phyloP scores from a whole-genome alignment of 345 rosid species.

The Salix viminalis region DNA sequence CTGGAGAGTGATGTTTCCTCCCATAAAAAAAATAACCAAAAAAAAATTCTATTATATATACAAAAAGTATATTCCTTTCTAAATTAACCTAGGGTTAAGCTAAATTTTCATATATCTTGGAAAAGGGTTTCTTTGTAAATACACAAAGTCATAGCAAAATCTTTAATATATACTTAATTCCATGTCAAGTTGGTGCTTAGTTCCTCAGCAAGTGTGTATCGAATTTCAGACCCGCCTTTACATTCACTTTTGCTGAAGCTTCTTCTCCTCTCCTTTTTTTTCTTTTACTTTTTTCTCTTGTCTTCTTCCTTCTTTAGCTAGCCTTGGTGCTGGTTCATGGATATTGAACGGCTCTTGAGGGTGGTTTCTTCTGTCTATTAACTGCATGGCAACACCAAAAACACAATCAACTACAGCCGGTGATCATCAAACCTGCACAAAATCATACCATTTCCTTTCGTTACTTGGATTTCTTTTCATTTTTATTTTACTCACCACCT shows the following conservation, averaged over 20 bases:
- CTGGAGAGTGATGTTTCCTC: no score
- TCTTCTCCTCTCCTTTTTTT: constrained; percentile 17
- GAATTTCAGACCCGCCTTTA: constrained; percentile 53
- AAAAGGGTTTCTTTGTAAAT: constrained; percentile 41
- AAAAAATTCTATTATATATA: no score
- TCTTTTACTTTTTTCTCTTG: not conserved
- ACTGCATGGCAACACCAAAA: constrained; percentile 76
- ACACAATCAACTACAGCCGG: constrained; percentile 17
- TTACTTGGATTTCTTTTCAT: constrained; percentile 38
- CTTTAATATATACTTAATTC: constrained; percentile 12
- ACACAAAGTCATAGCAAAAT: constrained; percentile 13
- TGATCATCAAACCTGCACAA: constrained; percentile 27
- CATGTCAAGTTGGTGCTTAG: constrained; percentile 29
- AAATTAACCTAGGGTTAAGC: not conserved
- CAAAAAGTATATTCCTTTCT: not conserved
- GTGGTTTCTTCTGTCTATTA: constrained; percentile 49
- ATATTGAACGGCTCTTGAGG: constrained; percentile 92
- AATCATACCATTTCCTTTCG: constrained; percentile 29
- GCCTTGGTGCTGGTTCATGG: constrained; percentile 80
- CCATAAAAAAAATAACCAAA: no score
- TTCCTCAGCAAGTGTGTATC: constrained; percentile 45
- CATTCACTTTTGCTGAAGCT: constrained; percentile 43
- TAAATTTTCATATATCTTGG: not conserved
- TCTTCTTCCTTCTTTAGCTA: constrained; percentile 19
- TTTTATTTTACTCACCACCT: constrained; percentile 32